These are phyloP conservation scores for Cucumis sativus DNA, from an alignment of 306 rosid species.

Conservation along the genomic window Cucumber_9930_V3 NC_026661.2:8913001-8913500, in stretches of 20 bases:
- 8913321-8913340: background rate
- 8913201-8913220: background rate
- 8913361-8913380: background rate
- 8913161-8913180: background rate
- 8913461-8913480: background rate
- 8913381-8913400: background rate
- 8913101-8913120: background rate
- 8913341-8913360: background rate
- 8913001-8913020: background rate
- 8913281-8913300: background rate
- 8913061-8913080: background rate
- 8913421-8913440: background rate
- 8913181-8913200: background rate
- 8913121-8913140: background rate
- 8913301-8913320: background rate
- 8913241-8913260: background rate
- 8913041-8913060: background rate
- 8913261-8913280: background rate
- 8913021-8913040: background rate
- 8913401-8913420: background rate
- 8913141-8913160: background rate
- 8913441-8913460: background rate
- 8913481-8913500: background rate
- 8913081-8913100: background rate
- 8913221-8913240: background rate